Evolutionary conservation across 768 basidiomycete species (phyloP), one percentile per base, ranked within the genome.

Genomic region (Multifurca ochricompacta): DNA sequence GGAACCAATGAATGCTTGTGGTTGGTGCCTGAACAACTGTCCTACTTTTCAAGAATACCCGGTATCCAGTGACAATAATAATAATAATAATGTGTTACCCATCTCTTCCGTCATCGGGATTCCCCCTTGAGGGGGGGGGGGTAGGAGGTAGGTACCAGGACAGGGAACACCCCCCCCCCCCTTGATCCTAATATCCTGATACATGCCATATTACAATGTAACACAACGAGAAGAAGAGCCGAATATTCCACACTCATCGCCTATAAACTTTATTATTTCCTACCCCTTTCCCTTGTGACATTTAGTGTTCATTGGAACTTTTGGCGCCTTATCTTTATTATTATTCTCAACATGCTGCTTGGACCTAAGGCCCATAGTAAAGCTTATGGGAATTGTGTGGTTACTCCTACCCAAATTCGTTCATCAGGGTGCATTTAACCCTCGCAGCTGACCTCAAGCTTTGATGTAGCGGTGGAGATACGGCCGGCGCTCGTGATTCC

Each of bases 191-290:
- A 48, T 48, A 50, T 18, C 23, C 39, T 34, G 46, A 48, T 48
- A 34, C 13, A 48, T 27, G 16, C 32, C 27, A 39, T 23, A 27
- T 39, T 49, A 44, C 43, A 53, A 28, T 28, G 16, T 44, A 53
- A 46, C n/a, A 48, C 30, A 44, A 30, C 56, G 55, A 36, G 30
- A 32, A 40, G 27, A 16, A 13, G 31, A 46, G 27, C 50, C 50
- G 50, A 56, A 46, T 41, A 41, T 46, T 52, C 39, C 34, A 57
- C 28, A 23, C 34, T 23, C 43, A 34, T 23, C 23, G 31, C 44
- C 46, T 34, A 21, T 42, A 32, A 51, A 51, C 49, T 50, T 45
- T 51, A 45, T 56, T 51, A 28, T 9, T 41, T 16, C 39, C 45
- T 14, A n/a, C 18, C 4, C 6, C n/a, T 13, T 27, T 11, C 23